These are phyloP conservation scores for Saturnispora ahearnii DNA, from an alignment of 805 yeast genomes.

Conservation along the genomic window DNA sequence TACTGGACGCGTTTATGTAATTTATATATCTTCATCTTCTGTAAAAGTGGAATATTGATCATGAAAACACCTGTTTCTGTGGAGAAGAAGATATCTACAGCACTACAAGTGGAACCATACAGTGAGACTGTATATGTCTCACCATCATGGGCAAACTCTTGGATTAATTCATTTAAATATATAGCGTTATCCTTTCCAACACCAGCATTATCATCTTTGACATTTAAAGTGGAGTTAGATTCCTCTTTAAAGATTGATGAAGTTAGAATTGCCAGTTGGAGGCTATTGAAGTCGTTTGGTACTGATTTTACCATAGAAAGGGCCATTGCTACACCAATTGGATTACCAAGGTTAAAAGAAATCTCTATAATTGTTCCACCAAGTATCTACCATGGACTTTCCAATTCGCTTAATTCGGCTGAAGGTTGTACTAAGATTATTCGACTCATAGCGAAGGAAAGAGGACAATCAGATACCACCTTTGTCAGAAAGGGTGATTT, in stretches of 20 bases:
- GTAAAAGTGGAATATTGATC: not conserved
- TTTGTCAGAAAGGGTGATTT: conserved; percentile 35
- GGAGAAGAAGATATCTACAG: not conserved
- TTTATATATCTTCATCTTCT: not conserved
- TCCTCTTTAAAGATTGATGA: conserved; percentile 13
- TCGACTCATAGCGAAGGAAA: conserved; percentile 28
- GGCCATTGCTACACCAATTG: conserved; percentile 31
- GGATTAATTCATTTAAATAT: not conserved
- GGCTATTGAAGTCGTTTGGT: conserved; percentile 28
- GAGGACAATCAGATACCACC: conserved; percentile 19
- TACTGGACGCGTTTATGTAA: not conserved
- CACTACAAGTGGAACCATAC: not conserved
- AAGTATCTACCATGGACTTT: conserved; percentile 37
- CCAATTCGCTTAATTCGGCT: conserved; percentile 21
- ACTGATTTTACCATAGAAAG: conserved; percentile 35
- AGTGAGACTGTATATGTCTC: not conserved
- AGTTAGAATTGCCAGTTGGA: conserved; percentile 33
- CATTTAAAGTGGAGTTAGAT: not conserved
- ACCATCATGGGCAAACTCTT: not conserved
- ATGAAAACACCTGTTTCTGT: not conserved
- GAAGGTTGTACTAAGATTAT: conserved; percentile 20
- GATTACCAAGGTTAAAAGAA: conserved; percentile 27
- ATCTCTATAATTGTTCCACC: conserved; percentile 37
- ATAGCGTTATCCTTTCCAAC: not conserved
- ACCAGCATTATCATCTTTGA: not conserved